Evolutionary conservation across 1,284 basidiomycete genomes (phyloP), one percentile per base, ranked within the genome.

Genomic region (Sporisorium reilianum): DNA sequence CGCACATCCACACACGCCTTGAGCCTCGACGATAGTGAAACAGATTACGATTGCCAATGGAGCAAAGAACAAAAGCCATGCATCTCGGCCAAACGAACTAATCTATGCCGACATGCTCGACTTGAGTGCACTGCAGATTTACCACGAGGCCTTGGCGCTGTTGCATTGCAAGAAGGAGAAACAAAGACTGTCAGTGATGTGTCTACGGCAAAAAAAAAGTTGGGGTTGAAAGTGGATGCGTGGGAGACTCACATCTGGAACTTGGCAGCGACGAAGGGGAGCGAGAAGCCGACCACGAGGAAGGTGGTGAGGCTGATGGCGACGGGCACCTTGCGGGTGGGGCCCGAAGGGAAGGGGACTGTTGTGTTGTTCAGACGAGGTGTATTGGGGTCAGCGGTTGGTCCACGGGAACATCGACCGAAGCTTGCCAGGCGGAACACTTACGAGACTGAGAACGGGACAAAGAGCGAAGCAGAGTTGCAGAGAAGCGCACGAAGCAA

Each of bases 291-390:
- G 34, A 72, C 41, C 49, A 64, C 68, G 57, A 83, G 76, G 79
- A 82, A 82, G 40, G 68, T 64, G 64, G 64, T 56, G 25, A 82
- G 32, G 52, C 81, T 58, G 60, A 82, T 36, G 48, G 79, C 79
- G 38, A 81, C 58, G 28, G 71, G 64, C 14, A 71, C 64, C 78
- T 81, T 80, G 80, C 80, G 66, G 32, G 78, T 80, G 53, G 71
- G 75, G 32, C 81, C 81, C 20, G 76, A 61, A 26, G 59, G 58
- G 81, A 84, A 84, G 44, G 82, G 82, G 20, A 84, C 80, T 82
- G 74, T 36, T 34, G 2, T 10, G 7, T 12, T 23, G 10, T 45
- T 8, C 34, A 40, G 18, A 34, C 25, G 22, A 22, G 6, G 8
- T 23, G 20, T 44, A 2, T 1, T 11, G 36, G 10, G 28, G 54